Conservation (phyloP, 768 basidiomycete species). For the Filobasidium floriforme region DNA sequence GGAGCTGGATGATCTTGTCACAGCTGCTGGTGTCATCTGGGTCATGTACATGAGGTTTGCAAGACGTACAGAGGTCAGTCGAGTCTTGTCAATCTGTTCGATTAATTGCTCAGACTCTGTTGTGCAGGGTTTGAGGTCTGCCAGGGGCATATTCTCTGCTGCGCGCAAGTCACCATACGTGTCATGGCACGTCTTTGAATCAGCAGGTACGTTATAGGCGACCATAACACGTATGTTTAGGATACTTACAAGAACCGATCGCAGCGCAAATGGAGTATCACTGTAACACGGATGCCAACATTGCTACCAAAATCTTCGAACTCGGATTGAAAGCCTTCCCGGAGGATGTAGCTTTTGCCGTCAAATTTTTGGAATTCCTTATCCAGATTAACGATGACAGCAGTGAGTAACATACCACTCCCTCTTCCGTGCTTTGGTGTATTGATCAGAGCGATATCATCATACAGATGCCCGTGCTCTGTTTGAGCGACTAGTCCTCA, state of each 20-base stretch:
- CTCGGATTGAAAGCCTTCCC: conserved; percentile 77
- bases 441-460: conserved; percentile 5
- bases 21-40: conserved; percentile 65
- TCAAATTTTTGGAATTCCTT: conserved; percentile 84
- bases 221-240: not conserved
- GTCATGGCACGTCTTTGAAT: conserved; percentile 88
- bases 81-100: not conserved
- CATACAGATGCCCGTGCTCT: conserved; percentile 80
- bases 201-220: conserved; percentile 58
- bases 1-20: conserved; percentile 53
- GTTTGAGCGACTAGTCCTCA: conserved; percentile 78
- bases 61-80: conserved; percentile 61
- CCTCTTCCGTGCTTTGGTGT: conserved; percentile 13
- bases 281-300: conserved; percentile 64
- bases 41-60: conserved; percentile 88
- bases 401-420: conserved; percentile 57
- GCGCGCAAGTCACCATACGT: conserved; percentile 57
- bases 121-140: conserved; percentile 61
- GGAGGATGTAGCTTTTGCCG: conserved; percentile 73
- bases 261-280: conserved; percentile 92
- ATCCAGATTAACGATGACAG: conserved; percentile 91
- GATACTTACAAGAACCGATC: not conserved
- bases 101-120: not conserved
- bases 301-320: conserved; percentile 88
- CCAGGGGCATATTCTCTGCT: conserved; percentile 68